Evolutionary conservation across 2,329 filamentous ascomycete species (phyloP), one percentile per base, ranked within the genome.

Genomic region (Lanzia echinophila): DNA sequence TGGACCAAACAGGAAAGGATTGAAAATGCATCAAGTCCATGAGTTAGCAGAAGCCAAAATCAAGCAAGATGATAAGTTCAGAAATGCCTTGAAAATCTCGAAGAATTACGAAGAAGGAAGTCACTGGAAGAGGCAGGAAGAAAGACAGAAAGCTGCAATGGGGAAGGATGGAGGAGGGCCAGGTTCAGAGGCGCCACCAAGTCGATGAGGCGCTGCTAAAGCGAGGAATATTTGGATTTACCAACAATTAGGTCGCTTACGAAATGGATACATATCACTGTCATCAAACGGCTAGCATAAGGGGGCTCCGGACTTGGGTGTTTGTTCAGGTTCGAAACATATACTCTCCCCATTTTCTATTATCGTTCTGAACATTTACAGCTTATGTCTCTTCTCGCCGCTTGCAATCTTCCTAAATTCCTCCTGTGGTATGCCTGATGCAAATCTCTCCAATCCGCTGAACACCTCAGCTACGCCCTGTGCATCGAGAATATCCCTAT

Each of bases 31-130:
- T 72, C 90, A 97, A 72, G 90, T 97, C 19, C 94, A 99, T 74
- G 94, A 97, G 73, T 79, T 96, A 69, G 94, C 94, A 17, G 88
- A 94, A 65, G 94, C 92, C 56, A 99, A 99, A 79, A 92, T 95
- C 62, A 87, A 89, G 69, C 94, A 99, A 78, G 96, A 87, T 70
- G 91, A 97, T 73, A 81, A 88, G 63, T 74, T 99, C 68, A 77
- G 92, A 60, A 88, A 79, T 70, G 94, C 94, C 7, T 76, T 99
- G 61, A 91, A 90, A 47, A 95, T 97, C 65, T 84, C 84, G 67
- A 85, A 86, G 67, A 80, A 92, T 68, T 94, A 94, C 64, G 84
- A 92, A 67, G 89, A 95, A 70, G 90, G 89, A 6, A 81, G 85
- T 47, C 88, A 96, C 69, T 94, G 90, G 88, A 84, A 82, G 72